Evolutionary conservation across 2,329 filamentous ascomycete species (phyloP), one percentile per base, ranked within the genome.

Genomic region (Triangularia setosa): DNA sequence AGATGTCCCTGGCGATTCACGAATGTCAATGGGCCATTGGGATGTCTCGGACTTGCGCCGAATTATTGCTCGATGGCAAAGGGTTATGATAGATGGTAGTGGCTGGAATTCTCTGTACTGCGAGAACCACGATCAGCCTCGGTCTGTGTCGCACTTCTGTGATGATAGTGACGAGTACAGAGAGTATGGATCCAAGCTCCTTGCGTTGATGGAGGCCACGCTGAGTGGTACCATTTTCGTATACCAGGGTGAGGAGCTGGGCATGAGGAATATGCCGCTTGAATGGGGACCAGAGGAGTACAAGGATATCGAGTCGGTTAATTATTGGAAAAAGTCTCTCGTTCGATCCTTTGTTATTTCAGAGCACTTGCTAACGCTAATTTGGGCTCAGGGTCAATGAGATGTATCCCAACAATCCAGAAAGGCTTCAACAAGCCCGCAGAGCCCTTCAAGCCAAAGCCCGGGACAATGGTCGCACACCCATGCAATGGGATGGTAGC

Each of bases 391-490:
- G 40, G 40, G 40, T 48, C 6, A 48, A 48, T 11, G 40, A 48
- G n/a, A 48, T 48, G 18, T 69, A 69, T 7, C 57, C 70, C 1
- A 67, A 71, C n/a, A 72, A 79, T 63, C 69, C 74, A 8, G 75
- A 77, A 48, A 75, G 73, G 27, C 74, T 85, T 1, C 77, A 76
- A 12, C 77, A 80, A 40, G 83, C 81, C 0, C 80, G 82, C 69
- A 74, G 78, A 8, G 79, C 84, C 44, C 77, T 90, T 60, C 83
- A 87, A 67, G 79, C 82, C 64, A 81, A 90, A 28, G 87, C 83
- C 5, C 79, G 87, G 30, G 88, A 91, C 72, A 85, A 91, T 71
- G 82, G 87, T 8, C 80, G 89, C n/a, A 82, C 86, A 3, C 89
- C 89, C 0, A 85, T 92, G 78, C 87, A 89, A 67, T 91, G 89